Conservation (phyloP, 2,329 filamentous ascomycete species). For the Sclerotinia trifoliorum region DNA sequence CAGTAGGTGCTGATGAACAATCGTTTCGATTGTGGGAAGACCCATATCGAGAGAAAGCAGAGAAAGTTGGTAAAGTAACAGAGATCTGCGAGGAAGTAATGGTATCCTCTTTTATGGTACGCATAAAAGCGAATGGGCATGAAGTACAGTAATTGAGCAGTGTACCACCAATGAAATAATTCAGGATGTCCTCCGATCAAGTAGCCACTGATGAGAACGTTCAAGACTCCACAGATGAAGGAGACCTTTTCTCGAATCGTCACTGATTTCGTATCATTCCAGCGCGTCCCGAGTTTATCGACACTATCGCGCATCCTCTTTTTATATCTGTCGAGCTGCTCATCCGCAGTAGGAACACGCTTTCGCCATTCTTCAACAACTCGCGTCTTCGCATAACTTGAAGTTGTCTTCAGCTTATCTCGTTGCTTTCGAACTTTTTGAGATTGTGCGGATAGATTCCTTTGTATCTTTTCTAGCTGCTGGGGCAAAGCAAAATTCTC, state of each 20-base stretch:
- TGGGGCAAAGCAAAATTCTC: slow-evolving; percentile 91
- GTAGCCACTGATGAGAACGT: slow-evolving; percentile 96
- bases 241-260: slow-evolving; percentile 90
- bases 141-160: slow-evolving; percentile 82
- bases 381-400: slow-evolving; percentile 77
- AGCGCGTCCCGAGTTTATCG: slow-evolving; percentile 79
- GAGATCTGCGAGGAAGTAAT: slow-evolving; percentile 95
- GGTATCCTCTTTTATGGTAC: slow-evolving; percentile 87
- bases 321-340: slow-evolving; percentile 88
- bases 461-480: slow-evolving; percentile 87
- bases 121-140: slow-evolving; percentile 94
- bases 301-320: slow-evolving; percentile 84
- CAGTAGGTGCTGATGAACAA: slow-evolving; percentile 92
- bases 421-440: slow-evolving; percentile 81
- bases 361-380: slow-evolving; percentile 93
- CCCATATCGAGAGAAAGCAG: slow-evolving; percentile 78
- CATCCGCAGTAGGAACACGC: slow-evolving; percentile 80
- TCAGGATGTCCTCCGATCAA: slow-evolving; percentile 82
- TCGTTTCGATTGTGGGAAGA: slow-evolving; percentile 85
- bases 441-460: slow-evolving; percentile 75
- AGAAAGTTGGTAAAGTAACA: slow-evolving; percentile 98
- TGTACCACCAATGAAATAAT: slow-evolving; percentile 92
- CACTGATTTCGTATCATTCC: slow-evolving; percentile 87
- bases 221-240: slow-evolving; percentile 94
- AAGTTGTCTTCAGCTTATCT: slow-evolving; percentile 73